Percentiles rank a stretch among this genome's conserved stretches.
phyloP scores from a whole-genome alignment of 139 green algal species.

The Dunaliella sp. region DNA sequence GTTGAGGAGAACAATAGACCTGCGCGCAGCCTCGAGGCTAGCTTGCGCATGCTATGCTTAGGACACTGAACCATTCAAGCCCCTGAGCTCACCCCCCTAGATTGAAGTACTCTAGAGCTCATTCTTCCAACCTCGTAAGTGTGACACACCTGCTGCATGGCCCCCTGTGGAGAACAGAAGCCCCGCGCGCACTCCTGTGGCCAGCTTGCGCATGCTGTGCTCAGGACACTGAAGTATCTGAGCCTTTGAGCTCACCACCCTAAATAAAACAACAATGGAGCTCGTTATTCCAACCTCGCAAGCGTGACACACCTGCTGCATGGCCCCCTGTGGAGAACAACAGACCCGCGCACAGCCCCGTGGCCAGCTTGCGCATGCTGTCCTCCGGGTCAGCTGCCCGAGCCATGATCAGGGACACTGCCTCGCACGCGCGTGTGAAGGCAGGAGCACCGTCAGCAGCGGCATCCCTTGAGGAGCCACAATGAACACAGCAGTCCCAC shows the following conservation, averaged over 20 bases:
- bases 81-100: too few species aligned
- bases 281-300: too few species aligned
- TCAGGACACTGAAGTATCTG: too few species aligned
- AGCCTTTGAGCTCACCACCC: too few species aligned
- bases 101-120: too few species aligned
- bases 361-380: constrained; percentile 19
- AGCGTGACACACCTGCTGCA: background rate
- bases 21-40: constrained; percentile 12
- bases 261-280: too few species aligned
- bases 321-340: constrained; percentile 38
- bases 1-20: constrained; percentile 47
- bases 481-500: constrained; percentile 71
- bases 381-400: constrained; percentile 15
- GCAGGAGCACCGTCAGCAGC: background rate
- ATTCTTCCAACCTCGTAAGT: too few species aligned
- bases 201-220: constrained; percentile 19
- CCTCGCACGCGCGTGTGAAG: constrained; percentile 46
- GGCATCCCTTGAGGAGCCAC: background rate
- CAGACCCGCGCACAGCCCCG: constrained; percentile 21
- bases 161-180: constrained; percentile 43
- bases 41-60: constrained; percentile 18
- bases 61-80: too few species aligned
- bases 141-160: constrained; percentile 2
- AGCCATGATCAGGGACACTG: constrained; percentile 56
- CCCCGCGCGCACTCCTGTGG: constrained; percentile 9